phyloP scores from a whole-genome alignment of 2,329 filamentous ascomycete species.

The Botrytis paeoniae region DNA sequence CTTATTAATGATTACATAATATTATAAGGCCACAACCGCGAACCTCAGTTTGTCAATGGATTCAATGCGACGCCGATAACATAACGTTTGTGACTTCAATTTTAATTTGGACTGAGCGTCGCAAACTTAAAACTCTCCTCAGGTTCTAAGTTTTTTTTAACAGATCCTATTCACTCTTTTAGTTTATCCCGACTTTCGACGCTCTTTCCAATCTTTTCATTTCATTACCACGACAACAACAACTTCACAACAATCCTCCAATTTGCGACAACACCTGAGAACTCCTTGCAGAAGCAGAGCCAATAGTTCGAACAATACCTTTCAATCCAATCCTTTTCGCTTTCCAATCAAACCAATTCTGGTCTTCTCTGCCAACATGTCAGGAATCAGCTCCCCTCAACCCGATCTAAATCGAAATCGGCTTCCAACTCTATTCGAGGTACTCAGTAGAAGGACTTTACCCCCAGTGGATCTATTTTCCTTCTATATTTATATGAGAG shows the following conservation, averaged over 20 bases:
- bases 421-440: constrained; percentile 92
- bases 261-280: background rate
- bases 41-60: background rate
- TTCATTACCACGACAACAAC: constrained; percentile 2
- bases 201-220: constrained; percentile 8
- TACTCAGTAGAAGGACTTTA: constrained; percentile 87
- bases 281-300: constrained; percentile 13
- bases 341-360: background rate
- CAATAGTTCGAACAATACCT: background rate
- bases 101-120: background rate
- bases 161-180: constrained; percentile 8
- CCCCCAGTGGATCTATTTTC: constrained; percentile 96
- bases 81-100: background rate
- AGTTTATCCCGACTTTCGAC: background rate
- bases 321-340: background rate
- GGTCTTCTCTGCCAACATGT: constrained; percentile 26
- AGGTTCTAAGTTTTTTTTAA: constrained; percentile 2
- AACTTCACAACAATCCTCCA: constrained; percentile 2
- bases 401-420: constrained; percentile 70
- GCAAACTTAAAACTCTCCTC: background rate
- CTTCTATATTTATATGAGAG: constrained; percentile 99
- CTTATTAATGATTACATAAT: background rate
- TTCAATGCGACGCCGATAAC: constrained; percentile 16
- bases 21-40: background rate
- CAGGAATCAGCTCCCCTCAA: constrained; percentile 48